phyloP scores from a whole-genome alignment of 1,139 yeast genomes.

The Taiozyma onychis region DNA sequence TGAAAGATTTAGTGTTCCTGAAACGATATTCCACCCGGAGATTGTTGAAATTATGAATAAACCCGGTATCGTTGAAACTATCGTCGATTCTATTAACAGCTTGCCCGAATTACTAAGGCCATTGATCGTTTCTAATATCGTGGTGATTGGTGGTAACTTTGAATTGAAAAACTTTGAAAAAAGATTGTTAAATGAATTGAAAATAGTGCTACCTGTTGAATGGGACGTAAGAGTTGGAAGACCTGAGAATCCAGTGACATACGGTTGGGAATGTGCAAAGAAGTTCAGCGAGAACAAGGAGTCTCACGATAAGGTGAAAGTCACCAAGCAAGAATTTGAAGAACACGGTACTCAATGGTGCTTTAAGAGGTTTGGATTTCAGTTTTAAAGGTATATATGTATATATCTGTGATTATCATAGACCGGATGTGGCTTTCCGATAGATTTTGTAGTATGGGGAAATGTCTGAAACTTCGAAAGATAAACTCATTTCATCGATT shows the following conservation, averaged over 20 bases:
- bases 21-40: slow-evolving; percentile 81
- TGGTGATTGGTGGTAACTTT: slow-evolving; percentile 78
- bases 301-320: slow-evolving; percentile 46
- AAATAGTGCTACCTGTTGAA: slow-evolving; percentile 60
- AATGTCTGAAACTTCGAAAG: neutral
- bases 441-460: neutral
- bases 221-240: slow-evolving; percentile 54
- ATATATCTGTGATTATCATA: neutral
- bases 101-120: slow-evolving; percentile 77
- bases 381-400: slow-evolving; percentile 19
- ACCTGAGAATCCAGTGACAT: slow-evolving; percentile 37
- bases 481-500: neutral
- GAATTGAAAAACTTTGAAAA: slow-evolving; percentile 61
- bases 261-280: slow-evolving; percentile 55
- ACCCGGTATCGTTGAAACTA: slow-evolving; percentile 67
- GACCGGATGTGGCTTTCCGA: neutral
- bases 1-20: slow-evolving; percentile 87
- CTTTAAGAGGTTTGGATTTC: slow-evolving; percentile 68
- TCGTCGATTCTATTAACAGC: slow-evolving; percentile 61
- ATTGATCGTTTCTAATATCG: slow-evolving; percentile 71
- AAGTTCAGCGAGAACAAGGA: slow-evolving; percentile 45
- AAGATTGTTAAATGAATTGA: slow-evolving; percentile 55
- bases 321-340: slow-evolving; percentile 72
- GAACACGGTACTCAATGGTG: slow-evolving; percentile 86
- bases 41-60: slow-evolving; percentile 69